Evolutionary conservation across 805 yeast genomes (phyloP).

Genomic region (Lipomyces oligophaga): DNA sequence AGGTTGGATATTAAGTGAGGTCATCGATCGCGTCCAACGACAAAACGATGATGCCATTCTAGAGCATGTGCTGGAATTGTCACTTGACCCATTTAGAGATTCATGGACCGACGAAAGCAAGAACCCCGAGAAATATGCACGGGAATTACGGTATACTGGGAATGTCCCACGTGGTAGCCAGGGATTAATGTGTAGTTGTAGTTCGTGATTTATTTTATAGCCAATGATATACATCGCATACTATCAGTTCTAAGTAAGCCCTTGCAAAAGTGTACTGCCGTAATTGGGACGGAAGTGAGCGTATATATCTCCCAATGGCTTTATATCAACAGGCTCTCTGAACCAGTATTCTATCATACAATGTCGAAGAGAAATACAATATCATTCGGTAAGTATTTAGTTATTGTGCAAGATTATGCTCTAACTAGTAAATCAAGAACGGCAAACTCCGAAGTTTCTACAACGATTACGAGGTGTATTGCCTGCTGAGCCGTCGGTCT

Average conservation of each 20-base stretch:
- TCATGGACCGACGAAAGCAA: slow-evolving; percentile 63
- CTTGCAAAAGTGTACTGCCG: no score
- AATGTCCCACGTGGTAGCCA: slow-evolving; percentile 50
- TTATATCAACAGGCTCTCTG: no score
- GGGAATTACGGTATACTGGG: slow-evolving; percentile 41
- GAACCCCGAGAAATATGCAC: slow-evolving; percentile 47
- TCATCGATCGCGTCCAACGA: slow-evolving; percentile 54
- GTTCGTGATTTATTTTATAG: slow-evolving; percentile 30
- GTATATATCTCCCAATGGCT: no score
- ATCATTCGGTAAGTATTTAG: slow-evolving; percentile 5
- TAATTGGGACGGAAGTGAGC: no score
- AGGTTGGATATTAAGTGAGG: slow-evolving; percentile 83
- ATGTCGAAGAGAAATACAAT: slow-evolving; percentile 12
- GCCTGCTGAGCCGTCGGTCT: slow-evolving; percentile 16
- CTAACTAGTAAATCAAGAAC: slow-evolving; percentile 1
- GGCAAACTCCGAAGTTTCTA: slow-evolving; percentile 20
- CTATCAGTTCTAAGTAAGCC: no score
- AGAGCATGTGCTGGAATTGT: slow-evolving; percentile 64
- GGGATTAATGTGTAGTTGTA: slow-evolving; percentile 74
- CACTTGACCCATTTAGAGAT: slow-evolving; percentile 67
- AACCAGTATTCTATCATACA: neutral
- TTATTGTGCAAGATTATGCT: neutral
- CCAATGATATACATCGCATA: neutral
- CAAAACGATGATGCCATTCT: slow-evolving; percentile 51
- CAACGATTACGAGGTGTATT: slow-evolving; percentile 18